Percentiles rank a stretch among this genome's conserved stretches.
phyloP scores from a whole-genome alignment of 2,329 filamentous ascomycete genomes.

The Plenodomus tracheiphilus region DNA sequence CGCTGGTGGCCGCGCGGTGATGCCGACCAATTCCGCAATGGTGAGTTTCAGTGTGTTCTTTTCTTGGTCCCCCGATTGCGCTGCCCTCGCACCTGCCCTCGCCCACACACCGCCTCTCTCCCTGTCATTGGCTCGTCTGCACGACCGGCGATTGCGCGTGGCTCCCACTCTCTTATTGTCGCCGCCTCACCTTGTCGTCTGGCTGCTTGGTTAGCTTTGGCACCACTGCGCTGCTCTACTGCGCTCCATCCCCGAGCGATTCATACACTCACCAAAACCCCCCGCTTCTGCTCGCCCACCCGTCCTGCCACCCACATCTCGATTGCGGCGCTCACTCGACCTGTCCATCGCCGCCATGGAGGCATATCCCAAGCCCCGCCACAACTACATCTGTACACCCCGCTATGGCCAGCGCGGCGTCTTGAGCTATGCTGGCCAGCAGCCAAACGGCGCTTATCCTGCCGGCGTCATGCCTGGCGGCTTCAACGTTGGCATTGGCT shows the following conservation, averaged over 20 bases:
- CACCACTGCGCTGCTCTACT: slow-evolving; percentile 12
- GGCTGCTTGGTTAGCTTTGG: slow-evolving; percentile 6
- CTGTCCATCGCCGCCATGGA: slow-evolving; percentile 15
- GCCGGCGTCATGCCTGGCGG: slow-evolving; percentile 22
- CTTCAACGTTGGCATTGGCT: slow-evolving; percentile 18
- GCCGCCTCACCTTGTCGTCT: background rate
- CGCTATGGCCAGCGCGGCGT: slow-evolving; percentile 34
- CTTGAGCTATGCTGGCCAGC: slow-evolving; percentile 31
- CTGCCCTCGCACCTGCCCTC: slow-evolving; percentile 11
- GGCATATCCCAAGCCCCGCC: slow-evolving; percentile 34
- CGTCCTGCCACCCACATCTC: background rate
- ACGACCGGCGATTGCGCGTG: background rate
- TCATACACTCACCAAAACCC: slow-evolving; percentile 1
- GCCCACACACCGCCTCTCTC: slow-evolving; percentile 16
- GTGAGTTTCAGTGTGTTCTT: slow-evolving; percentile 28
- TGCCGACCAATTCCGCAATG: slow-evolving; percentile 25
- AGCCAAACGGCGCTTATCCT: slow-evolving; percentile 30
- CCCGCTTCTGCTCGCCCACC: slow-evolving; percentile 1
- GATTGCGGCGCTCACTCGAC: background rate
- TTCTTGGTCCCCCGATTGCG: slow-evolving; percentile 11
- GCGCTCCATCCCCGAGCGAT: slow-evolving; percentile 7
- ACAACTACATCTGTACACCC: slow-evolving; percentile 37
- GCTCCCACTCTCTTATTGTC: background rate
- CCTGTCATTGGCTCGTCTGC: slow-evolving; percentile 11
- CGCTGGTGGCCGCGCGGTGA: slow-evolving; percentile 15